These are phyloP conservation scores for Glycyrrhiza uralensis DNA, from an alignment of 306 rosid genomes.

Conservation along the genomic window DNA sequence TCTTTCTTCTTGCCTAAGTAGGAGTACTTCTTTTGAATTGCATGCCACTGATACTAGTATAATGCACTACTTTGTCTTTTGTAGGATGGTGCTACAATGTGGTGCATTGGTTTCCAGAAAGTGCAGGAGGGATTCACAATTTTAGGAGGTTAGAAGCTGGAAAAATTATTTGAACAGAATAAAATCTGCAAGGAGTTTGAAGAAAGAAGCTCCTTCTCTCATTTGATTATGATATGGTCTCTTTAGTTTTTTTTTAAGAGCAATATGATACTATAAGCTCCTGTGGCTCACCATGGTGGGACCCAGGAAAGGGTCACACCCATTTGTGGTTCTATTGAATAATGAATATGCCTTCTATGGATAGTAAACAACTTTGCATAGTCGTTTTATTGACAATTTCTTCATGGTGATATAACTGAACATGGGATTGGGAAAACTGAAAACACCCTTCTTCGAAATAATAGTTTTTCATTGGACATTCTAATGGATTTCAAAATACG, in stretches of 20 bases:
- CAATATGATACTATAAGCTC: not conserved
- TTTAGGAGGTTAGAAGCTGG: constrained; percentile 79
- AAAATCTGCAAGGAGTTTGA: not conserved
- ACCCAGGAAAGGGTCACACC: not conserved
- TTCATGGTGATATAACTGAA: not conserved
- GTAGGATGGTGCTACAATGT: constrained; percentile 80
- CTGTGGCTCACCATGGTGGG: not conserved
- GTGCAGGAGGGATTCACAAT: constrained; percentile 70
- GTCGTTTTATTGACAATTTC: not conserved
- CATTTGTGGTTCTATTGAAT: not conserved
- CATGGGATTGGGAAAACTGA: not conserved
- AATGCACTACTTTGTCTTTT: constrained; percentile 23
- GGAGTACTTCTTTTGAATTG: constrained; percentile 28
- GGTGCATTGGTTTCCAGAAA: constrained; percentile 96
- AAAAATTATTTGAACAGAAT: not conserved
- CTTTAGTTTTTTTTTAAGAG: not conserved
- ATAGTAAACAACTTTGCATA: not conserved
- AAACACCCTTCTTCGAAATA: not conserved
- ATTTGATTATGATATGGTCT: not conserved
- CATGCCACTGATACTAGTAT: constrained; percentile 3
- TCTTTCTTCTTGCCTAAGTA: not conserved
- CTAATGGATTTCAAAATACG: not conserved
- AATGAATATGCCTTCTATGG: not conserved
- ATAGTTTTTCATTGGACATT: not conserved
- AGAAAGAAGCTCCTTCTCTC: not conserved